Evolutionary conservation across 2,329 filamentous ascomycete species (phyloP).

Genomic region (Colletotrichum tropicale): DNA sequence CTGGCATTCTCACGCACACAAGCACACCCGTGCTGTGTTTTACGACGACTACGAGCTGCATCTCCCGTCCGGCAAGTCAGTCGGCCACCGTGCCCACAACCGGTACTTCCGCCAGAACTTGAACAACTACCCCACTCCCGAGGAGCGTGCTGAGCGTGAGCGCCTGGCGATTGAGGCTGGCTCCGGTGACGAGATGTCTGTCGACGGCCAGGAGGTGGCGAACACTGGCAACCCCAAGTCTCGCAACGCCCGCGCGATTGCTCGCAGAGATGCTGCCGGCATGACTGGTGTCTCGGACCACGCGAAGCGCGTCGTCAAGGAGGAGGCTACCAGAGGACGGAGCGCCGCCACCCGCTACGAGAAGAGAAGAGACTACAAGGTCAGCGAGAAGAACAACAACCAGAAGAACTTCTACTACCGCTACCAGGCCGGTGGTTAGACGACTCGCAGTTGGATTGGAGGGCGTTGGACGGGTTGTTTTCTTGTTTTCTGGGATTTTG

Average conservation of each 20-base stretch:
- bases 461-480: constrained; percentile 1
- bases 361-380: constrained; percentile 72
- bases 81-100: constrained; percentile 87
- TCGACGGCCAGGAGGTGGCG: constrained; percentile 36
- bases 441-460: neutral
- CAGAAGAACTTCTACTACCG: constrained; percentile 68
- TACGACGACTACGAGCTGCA: constrained; percentile 94
- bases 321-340: constrained; percentile 71
- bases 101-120: constrained; percentile 94
- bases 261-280: constrained; percentile 74
- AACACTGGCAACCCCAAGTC: constrained; percentile 28
- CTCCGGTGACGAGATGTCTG: constrained; percentile 36
- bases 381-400: constrained; percentile 76
- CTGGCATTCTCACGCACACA: constrained; percentile 83
- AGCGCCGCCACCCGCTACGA: constrained; percentile 67
- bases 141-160: constrained; percentile 74
- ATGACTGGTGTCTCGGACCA: constrained; percentile 79
- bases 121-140: constrained; percentile 78
- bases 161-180: constrained; percentile 64
- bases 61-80: constrained; percentile 85
- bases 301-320: constrained; percentile 72
- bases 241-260: constrained; percentile 57
- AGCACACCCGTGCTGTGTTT: constrained; percentile 77
- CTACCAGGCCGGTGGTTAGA: constrained; percentile 48
- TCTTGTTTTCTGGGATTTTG: neutral